These are phyloP conservation scores for Thamnidium elegans DNA, from an alignment of 192 early-diverging fungal genomes.

Conservation along the genomic window DNA sequence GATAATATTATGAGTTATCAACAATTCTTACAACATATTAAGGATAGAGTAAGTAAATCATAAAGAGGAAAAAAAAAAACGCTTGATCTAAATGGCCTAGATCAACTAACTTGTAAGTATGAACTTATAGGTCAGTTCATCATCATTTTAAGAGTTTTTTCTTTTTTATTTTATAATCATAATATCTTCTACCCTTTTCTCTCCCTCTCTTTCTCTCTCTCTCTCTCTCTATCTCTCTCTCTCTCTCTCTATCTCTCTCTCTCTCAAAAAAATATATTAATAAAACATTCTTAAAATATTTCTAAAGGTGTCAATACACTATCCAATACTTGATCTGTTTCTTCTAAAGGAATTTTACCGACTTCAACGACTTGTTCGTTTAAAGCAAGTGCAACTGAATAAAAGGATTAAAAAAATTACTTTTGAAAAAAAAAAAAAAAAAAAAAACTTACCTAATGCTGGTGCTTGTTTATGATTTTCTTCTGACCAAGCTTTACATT, in stretches of 20 bases:
- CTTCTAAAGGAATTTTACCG: conserved; percentile 28
- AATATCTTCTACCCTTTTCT: neutral
- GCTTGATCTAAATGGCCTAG: neutral
- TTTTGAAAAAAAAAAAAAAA: neutral
- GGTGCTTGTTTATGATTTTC: conserved; percentile 1
- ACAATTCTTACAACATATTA: conserved; percentile 71
- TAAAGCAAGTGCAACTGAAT: conserved; percentile 45
- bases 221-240: too few species aligned
- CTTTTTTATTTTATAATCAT: neutral
- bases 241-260: neutral
- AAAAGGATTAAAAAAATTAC: neutral
- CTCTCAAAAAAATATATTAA: neutral
- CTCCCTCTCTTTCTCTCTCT: neutral
- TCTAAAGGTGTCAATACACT: conserved; percentile 25
- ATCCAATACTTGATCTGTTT: conserved; percentile 32
- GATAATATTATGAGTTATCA: conserved; percentile 74
- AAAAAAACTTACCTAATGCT: conserved; percentile 40
- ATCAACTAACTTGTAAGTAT: neutral
- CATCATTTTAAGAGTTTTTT: conserved; percentile 7
- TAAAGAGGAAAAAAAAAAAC: neutral
- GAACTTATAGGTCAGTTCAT: conserved; percentile 14
- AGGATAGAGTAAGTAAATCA: conserved; percentile 62
- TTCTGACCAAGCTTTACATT: conserved; percentile 36
- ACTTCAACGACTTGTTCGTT: conserved; percentile 41
- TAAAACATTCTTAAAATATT: neutral